phyloP scores from a whole-genome alignment of 2,329 filamentous ascomycete genomes.

The Delphinella strobiligena region DNA sequence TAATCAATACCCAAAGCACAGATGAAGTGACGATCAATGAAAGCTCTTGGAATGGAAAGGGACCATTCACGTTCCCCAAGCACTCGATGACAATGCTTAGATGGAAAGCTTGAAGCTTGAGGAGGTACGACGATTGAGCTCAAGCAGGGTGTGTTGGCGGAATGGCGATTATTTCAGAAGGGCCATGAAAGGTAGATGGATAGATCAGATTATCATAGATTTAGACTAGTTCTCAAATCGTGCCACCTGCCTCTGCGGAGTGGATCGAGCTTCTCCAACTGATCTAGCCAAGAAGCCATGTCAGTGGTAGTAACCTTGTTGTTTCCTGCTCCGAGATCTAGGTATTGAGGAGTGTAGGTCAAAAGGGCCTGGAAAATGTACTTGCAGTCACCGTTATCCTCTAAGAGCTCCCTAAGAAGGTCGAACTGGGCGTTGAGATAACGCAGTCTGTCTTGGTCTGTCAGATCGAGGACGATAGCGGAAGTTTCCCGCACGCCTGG shows the following conservation, averaged over 20 bases:
- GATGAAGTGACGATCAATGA: slow-evolving; percentile 51
- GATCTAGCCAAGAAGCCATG: slow-evolving; percentile 44
- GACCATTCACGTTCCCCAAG: slow-evolving; percentile 53
- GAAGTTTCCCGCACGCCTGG: slow-evolving; percentile 37
- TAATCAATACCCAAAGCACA: slow-evolving; percentile 52
- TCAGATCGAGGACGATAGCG: slow-evolving; percentile 54
- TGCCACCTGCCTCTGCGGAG: slow-evolving; percentile 64
- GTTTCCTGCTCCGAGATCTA: slow-evolving; percentile 35
- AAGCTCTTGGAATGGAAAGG: slow-evolving; percentile 51
- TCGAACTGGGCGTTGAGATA: slow-evolving; percentile 62
- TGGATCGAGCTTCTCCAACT: slow-evolving; percentile 59
- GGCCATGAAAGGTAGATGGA: too few relatives aligned
- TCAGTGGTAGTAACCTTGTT: slow-evolving; percentile 29
- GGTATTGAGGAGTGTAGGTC: slow-evolving; percentile 54
- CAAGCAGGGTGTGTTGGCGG: not conserved
- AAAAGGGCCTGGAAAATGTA: slow-evolving; percentile 84
- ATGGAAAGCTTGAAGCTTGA: slow-evolving; percentile 11
- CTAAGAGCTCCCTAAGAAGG: slow-evolving; percentile 57
- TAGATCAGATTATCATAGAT: too few relatives aligned
- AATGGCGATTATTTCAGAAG: too few relatives aligned
- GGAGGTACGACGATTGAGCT: too few relatives aligned
- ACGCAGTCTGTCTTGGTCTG: slow-evolving; percentile 45
- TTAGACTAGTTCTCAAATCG: slow-evolving; percentile 47
- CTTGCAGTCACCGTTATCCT: slow-evolving; percentile 61
- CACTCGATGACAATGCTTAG: slow-evolving; percentile 10